A percentile compares a stretch with the other conserved stretches of the same genome.
These are phyloP conservation scores for Adansonia gregorii DNA, from an alignment of 441 rosid species.

Conservation along the genomic window DNA sequence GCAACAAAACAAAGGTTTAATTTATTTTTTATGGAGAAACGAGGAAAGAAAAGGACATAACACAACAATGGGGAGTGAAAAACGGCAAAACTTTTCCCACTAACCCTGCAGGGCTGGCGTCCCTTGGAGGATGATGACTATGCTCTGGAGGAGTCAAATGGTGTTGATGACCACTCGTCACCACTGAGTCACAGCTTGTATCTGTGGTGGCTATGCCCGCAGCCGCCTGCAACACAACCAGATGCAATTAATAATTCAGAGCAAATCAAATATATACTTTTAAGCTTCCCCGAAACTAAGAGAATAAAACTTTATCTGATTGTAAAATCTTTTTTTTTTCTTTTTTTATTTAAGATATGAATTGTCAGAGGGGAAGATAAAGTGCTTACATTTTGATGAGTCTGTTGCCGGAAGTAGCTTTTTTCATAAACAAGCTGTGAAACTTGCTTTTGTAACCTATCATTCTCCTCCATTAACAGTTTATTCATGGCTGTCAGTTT, in stretches of 20 bases:
- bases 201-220: neutral
- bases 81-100: slow-evolving; percentile 22
- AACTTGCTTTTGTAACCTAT: slow-evolving; percentile 72
- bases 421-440: slow-evolving; percentile 73
- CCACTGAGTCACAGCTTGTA: slow-evolving; percentile 13
- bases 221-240: neutral
- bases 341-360: neutral
- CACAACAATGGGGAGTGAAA: slow-evolving; percentile 6
- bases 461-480: slow-evolving; percentile 78
- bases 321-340: neutral
- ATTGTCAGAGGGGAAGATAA: neutral
- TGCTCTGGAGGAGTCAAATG: neutral
- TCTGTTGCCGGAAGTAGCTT: slow-evolving; percentile 66
- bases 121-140: slow-evolving; percentile 7
- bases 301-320: neutral
- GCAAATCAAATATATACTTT: neutral
- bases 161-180: slow-evolving; percentile 4
- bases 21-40: slow-evolving; percentile 17
- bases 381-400: slow-evolving; percentile 56
- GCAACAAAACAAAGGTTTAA: slow-evolving; percentile 18
- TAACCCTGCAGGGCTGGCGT: slow-evolving; percentile 29
- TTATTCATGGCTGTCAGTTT: slow-evolving; percentile 77
- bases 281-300: no score
- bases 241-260: neutral
- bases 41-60: slow-evolving; percentile 26